Evolutionary conservation across 495 filamentous ascomycete genomes (phyloP).

Genomic region (Hypomontagnella submonticulosa): DNA sequence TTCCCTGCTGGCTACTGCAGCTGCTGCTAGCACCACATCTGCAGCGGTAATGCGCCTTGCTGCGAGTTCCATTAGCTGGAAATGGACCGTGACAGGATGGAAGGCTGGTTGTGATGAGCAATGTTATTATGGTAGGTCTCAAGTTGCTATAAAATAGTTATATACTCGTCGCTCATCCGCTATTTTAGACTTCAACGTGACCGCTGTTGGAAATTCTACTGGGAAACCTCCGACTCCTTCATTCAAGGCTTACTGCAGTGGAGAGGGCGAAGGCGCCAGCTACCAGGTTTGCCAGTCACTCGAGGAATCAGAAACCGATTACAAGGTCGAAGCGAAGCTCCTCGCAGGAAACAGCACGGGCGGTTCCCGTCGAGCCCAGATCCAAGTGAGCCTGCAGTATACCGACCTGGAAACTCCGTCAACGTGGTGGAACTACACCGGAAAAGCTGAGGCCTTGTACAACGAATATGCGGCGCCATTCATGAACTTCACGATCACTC

Average conservation of each 20-base stretch:
- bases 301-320: constrained; percentile 29
- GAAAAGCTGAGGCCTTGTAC: constrained; percentile 43
- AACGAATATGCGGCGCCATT: constrained; percentile 38
- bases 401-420: constrained; percentile 39
- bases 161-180: constrained; percentile 12
- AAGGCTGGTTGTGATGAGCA: constrained; percentile 38
- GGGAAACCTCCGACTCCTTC: constrained; percentile 38
- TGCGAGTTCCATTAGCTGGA: constrained; percentile 29
- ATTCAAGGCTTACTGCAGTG: constrained; percentile 45
- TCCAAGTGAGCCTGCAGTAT: constrained; percentile 45
- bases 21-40: constrained; percentile 35
- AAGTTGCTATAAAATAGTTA: neutral
- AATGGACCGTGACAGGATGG: constrained; percentile 47
- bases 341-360: constrained; percentile 28
- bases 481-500: constrained; percentile 48
- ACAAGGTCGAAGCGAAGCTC: constrained; percentile 42
- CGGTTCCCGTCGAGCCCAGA: constrained; percentile 35
- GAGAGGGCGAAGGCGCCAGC: constrained; percentile 42
- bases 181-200: constrained; percentile 44
- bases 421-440: constrained; percentile 51
- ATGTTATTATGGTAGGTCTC: constrained; percentile 41
- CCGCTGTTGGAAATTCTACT: constrained; percentile 33
- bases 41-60: constrained; percentile 36
- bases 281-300: constrained; percentile 36
- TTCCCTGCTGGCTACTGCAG: constrained; percentile 36